These are phyloP conservation scores for Pterocarpus macrocarpus DNA, from an alignment of 306 rosid species.

Conservation along the genomic window DNA sequence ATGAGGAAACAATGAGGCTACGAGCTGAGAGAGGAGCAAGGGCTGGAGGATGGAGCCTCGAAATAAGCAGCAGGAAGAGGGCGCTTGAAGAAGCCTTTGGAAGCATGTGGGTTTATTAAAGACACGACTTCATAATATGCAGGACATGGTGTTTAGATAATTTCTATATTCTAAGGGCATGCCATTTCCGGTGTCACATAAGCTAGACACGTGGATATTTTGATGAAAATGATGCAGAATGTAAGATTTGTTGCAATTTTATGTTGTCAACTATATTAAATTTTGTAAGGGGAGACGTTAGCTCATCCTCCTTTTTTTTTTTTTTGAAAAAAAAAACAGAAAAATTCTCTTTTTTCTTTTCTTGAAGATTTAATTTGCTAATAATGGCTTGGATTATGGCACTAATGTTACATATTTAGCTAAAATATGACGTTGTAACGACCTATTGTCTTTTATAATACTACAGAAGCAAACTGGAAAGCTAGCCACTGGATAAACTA, in stretches of 20 bases:
- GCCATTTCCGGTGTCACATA: constrained; percentile 1
- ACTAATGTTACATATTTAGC: too few relatives aligned
- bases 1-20: constrained; percentile 68
- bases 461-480: too few relatives aligned
- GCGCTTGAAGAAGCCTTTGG: constrained; percentile 92
- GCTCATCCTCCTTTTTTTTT: not conserved
- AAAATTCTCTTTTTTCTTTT: constrained; percentile 8
- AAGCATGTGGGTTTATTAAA: constrained; percentile 80
- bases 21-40: constrained; percentile 77
- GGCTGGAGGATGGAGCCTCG: constrained; percentile 75
- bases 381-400: too few relatives aligned
- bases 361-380: too few relatives aligned
- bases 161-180: constrained; percentile 27
- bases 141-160: not conserved
- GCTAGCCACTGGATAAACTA: too few relatives aligned
- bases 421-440: too few relatives aligned
- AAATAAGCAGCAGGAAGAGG: constrained; percentile 78
- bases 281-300: not conserved
- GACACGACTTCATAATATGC: not conserved
- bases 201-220: constrained; percentile 29
- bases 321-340: too few relatives aligned
- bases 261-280: constrained; percentile 1
- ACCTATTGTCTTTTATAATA: too few relatives aligned
- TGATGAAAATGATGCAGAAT: constrained; percentile 40
- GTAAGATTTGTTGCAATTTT: constrained; percentile 38